phyloP scores from a whole-genome alignment of 176 grass and related monocot species.

The Hyparrhenia diplandra region DNA sequence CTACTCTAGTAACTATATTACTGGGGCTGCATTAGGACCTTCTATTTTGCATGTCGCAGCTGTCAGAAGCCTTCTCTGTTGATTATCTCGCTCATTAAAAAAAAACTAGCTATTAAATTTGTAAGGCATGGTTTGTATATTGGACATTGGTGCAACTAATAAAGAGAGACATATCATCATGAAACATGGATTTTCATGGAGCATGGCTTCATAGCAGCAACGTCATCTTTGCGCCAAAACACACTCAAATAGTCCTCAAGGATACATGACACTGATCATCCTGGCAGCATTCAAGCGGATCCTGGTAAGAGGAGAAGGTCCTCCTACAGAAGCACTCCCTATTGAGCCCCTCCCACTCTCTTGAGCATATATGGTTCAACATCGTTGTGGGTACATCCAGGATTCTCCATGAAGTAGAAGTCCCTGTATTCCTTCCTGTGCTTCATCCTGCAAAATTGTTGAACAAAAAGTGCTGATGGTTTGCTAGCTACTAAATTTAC shows the following conservation, averaged over 20 bases:
- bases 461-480: neutral
- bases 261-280: constrained; percentile 62
- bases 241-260: constrained; percentile 35
- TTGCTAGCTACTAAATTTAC: neutral
- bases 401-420: constrained; percentile 53
- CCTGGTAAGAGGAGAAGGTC: neutral
- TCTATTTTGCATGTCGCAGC: too few relatives aligned
- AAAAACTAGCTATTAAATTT: too few relatives aligned
- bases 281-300: constrained; percentile 32
- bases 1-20: too few relatives aligned
- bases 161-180: too few relatives aligned
- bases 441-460: constrained; percentile 46
- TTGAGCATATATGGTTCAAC: constrained; percentile 25
- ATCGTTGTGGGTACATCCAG: neutral
- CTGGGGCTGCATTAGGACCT: too few relatives aligned
- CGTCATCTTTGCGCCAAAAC: neutral
- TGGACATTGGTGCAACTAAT: too few relatives aligned
- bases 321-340: constrained; percentile 33
- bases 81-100: too few relatives aligned
- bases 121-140: too few relatives aligned
- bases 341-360: constrained; percentile 58
- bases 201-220: neutral
- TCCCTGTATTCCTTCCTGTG: constrained; percentile 44
- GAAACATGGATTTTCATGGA: too few relatives aligned
- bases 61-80: too few relatives aligned